Evolutionary conservation across 2,329 filamentous ascomycete genomes (phyloP).

Genomic region (Dothistroma pini): DNA sequence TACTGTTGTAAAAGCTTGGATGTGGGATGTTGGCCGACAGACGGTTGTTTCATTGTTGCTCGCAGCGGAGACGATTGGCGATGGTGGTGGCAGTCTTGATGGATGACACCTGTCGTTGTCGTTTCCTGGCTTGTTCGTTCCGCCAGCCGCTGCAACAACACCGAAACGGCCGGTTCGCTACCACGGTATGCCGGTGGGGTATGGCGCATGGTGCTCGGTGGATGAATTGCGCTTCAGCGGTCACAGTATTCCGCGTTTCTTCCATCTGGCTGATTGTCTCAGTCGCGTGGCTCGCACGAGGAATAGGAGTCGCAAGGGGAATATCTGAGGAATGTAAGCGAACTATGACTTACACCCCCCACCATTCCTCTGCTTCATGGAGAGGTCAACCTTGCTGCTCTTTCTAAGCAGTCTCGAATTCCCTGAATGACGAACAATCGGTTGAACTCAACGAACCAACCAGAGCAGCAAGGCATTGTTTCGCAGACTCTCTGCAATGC

Average conservation of each 20-base stretch:
- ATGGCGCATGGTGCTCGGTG: no score
- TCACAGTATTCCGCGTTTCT: neutral
- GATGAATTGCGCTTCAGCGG: neutral
- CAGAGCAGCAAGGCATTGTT: neutral
- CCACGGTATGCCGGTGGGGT: no score
- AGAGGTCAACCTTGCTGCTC: neutral
- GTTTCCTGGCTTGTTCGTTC: no score
- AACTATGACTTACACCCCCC: neutral
- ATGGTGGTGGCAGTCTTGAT: no score
- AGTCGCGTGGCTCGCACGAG: neutral
- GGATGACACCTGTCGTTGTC: no score
- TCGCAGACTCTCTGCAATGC: conserved; percentile 1
- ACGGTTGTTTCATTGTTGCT: no score
- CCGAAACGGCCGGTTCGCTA: no score
- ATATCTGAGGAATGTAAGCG: neutral
- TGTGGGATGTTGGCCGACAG: no score
- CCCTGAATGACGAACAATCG: neutral
- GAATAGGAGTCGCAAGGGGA: neutral
- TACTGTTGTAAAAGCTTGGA: no score
- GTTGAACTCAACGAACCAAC: neutral
- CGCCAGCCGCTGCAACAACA: no score
- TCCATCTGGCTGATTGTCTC: neutral
- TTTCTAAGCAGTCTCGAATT: neutral
- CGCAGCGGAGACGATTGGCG: no score
- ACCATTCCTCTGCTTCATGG: neutral